phyloP scores from a whole-genome alignment of 768 basidiomycete genomes.

The Lepiota brunneoincarnata region DNA sequence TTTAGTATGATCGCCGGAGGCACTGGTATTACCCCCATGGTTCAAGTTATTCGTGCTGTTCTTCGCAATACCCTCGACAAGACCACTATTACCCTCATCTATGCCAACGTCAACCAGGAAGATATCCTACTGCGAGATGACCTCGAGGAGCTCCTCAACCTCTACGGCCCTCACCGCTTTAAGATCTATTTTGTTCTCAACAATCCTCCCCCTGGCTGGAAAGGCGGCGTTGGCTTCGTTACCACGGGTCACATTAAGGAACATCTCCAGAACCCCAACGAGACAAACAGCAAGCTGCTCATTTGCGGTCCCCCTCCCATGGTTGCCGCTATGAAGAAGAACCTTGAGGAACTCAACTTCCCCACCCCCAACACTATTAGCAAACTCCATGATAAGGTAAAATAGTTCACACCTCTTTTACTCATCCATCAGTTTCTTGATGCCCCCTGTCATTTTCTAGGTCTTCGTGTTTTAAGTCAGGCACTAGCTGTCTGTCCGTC shows the following conservation, averaged over 20 bases:
- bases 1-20: slow-evolving; percentile 98
- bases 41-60: slow-evolving; percentile 94
- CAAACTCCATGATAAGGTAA: slow-evolving; percentile 88
- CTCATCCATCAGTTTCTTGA: slow-evolving; percentile 5
- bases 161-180: slow-evolving; percentile 56
- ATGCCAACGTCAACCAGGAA: slow-evolving; percentile 91
- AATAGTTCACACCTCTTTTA: slow-evolving; percentile 5
- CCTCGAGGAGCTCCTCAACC: slow-evolving; percentile 72
- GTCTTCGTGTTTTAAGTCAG: slow-evolving; percentile 42
- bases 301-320: slow-evolving; percentile 76
- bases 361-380: slow-evolving; percentile 85
- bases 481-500: not conserved
- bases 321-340: slow-evolving; percentile 64
- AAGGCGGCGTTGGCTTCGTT: slow-evolving; percentile 89
- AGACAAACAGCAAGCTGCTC: slow-evolving; percentile 75
- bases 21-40: slow-evolving; percentile 98
- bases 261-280: slow-evolving; percentile 64
- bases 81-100: slow-evolving; percentile 85
- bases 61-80: slow-evolving; percentile 85
- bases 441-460: slow-evolving; percentile 19
- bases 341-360: slow-evolving; percentile 85
- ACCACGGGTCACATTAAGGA: slow-evolving; percentile 87
- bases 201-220: slow-evolving; percentile 88
- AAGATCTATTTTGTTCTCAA: slow-evolving; percentile 90
- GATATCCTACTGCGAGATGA: slow-evolving; percentile 92